A percentile compares a stretch with the other conserved stretches of the same genome.
These are phyloP conservation scores for Xylariaceae sp. DNA, from an alignment of 2,329 filamentous ascomycete species.

Conservation along the genomic window DNA sequence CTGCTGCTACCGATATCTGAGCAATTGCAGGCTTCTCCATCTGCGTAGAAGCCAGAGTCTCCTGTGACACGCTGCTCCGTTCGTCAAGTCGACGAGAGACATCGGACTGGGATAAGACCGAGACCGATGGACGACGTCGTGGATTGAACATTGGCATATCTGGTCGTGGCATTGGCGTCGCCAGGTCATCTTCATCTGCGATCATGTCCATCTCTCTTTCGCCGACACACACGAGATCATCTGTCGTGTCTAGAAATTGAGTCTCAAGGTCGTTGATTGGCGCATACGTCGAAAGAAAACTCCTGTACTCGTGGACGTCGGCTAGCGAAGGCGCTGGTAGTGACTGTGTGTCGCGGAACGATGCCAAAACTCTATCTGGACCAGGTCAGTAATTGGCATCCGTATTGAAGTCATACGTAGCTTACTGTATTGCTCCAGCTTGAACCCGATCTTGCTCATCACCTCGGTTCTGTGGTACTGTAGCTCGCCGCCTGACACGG, in stretches of 20 bases:
- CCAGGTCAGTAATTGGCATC: neutral
- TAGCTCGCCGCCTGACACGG: slow-evolving; percentile 50
- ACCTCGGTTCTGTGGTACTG: slow-evolving; percentile 59
- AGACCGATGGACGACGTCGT: slow-evolving; percentile 4
- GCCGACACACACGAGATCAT: slow-evolving; percentile 50
- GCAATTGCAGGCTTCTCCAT: slow-evolving; percentile 13
- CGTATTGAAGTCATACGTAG: neutral
- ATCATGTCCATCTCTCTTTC: slow-evolving; percentile 21
- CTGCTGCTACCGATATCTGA: slow-evolving; percentile 41
- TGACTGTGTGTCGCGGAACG: slow-evolving; percentile 51
- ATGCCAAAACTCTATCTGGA: slow-evolving; percentile 55
- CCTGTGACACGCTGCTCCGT: slow-evolving; percentile 5
- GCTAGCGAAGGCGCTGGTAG: slow-evolving; percentile 44
- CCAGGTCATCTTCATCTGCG: slow-evolving; percentile 18
- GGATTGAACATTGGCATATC: slow-evolving; percentile 9
- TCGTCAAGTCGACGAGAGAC: slow-evolving; percentile 11
- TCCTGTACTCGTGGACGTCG: slow-evolving; percentile 49
- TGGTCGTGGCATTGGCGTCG: slow-evolving; percentile 17
- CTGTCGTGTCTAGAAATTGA: slow-evolving; percentile 51
- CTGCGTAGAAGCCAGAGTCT: neutral
- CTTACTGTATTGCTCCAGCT: slow-evolving; percentile 66
- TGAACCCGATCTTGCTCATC: slow-evolving; percentile 59
- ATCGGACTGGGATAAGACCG: slow-evolving; percentile 11
- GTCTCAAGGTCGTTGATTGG: slow-evolving; percentile 58
- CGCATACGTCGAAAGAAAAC: slow-evolving; percentile 51